Evolutionary conservation across 2,329 filamentous ascomycete species (phyloP).

Genomic region (Colletotrichum viniferum): DNA sequence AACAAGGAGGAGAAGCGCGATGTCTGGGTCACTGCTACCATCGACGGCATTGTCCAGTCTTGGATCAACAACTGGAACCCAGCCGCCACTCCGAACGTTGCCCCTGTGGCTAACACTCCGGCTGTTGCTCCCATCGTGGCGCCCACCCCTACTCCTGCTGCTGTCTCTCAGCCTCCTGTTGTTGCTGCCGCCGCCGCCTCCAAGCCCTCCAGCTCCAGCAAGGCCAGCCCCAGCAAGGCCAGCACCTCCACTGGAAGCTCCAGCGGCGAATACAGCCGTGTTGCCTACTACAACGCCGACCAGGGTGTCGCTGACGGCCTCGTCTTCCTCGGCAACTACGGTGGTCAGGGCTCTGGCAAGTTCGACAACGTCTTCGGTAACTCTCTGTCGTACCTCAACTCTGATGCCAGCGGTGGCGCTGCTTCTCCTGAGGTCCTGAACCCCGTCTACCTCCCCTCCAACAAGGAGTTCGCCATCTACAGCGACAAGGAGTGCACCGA

Average conservation of each 20-base stretch:
- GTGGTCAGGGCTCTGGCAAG: conserved; percentile 45
- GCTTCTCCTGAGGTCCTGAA: conserved; percentile 43
- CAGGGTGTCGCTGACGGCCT: conserved; percentile 44
- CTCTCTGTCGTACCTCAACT: conserved; percentile 50
- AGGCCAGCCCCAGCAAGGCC: conserved; percentile 19
- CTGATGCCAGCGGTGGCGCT: conserved; percentile 42
- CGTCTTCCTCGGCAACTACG: conserved; percentile 54
- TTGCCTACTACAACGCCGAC: conserved; percentile 50
- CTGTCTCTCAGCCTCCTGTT: conserved; percentile 15
- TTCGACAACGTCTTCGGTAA: conserved; percentile 48
- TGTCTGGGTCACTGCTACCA: conserved; percentile 56
- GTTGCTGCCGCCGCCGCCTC: conserved; percentile 1
- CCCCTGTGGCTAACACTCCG: conserved; percentile 8
- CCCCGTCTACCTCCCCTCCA: conserved; percentile 43
- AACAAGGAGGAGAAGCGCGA: conserved; percentile 51
- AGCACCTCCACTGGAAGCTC: conserved; percentile 4
- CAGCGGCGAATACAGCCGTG: conserved; percentile 42
- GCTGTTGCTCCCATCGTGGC: conserved; percentile 19
- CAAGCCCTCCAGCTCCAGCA: conserved; percentile 15
- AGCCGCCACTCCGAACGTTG: conserved; percentile 32
- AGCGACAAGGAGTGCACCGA: conserved; percentile 46
- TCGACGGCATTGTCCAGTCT: conserved; percentile 60
- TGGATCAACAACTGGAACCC: conserved; percentile 61
- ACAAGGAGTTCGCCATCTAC: conserved; percentile 51
- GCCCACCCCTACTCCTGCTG: conserved; percentile 9